phyloP scores from a whole-genome alignment of 352 stramenopile genomes.

The Globisporangium radiosum region DNA sequence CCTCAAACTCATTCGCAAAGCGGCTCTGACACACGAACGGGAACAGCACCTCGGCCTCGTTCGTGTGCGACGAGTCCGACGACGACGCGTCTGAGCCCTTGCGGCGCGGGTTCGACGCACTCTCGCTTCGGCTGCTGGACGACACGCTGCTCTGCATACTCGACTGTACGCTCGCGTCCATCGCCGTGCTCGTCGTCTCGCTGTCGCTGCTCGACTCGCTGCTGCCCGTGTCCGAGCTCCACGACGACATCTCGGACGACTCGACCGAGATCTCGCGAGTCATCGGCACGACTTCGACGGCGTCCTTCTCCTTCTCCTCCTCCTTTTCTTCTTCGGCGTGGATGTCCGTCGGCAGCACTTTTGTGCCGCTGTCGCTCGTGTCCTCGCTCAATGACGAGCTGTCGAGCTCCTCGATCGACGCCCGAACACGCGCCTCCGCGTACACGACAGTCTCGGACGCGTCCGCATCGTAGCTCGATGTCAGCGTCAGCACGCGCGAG shows the following conservation, averaged over 20 bases:
- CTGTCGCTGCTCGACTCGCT: slow-evolving; percentile 8
- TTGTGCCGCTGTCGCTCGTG: slow-evolving; percentile 6
- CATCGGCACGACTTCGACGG: not conserved
- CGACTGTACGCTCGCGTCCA: slow-evolving; percentile 5
- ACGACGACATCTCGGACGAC: slow-evolving; percentile 24
- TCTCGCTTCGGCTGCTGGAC: slow-evolving; percentile 5
- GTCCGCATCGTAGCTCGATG: slow-evolving; percentile 14
- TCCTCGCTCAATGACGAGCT: slow-evolving; percentile 5
- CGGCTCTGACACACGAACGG: slow-evolving; percentile 81
- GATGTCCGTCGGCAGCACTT: not conserved
- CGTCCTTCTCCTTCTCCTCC: not conserved
- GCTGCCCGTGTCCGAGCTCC: slow-evolving; percentile 33
- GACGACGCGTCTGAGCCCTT: slow-evolving; percentile 49
- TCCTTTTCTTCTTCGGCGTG: not conserved
- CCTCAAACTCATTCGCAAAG: slow-evolving; percentile 81
- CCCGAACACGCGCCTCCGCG: slow-evolving; percentile 11
- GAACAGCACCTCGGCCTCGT: slow-evolving; percentile 68
- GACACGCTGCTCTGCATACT: slow-evolving; percentile 10
- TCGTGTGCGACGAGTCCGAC: slow-evolving; percentile 34
- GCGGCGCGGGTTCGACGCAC: slow-evolving; percentile 13
- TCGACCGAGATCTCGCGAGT: slow-evolving; percentile 18
- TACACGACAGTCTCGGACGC: slow-evolving; percentile 16
- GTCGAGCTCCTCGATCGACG: slow-evolving; percentile 10
- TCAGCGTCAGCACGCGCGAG: slow-evolving; percentile 19
- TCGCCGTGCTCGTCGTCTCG: slow-evolving; percentile 8